phyloP scores from a whole-genome alignment of 108 stramenopile species.

The Nannochloropsis gaditana region DNA sequence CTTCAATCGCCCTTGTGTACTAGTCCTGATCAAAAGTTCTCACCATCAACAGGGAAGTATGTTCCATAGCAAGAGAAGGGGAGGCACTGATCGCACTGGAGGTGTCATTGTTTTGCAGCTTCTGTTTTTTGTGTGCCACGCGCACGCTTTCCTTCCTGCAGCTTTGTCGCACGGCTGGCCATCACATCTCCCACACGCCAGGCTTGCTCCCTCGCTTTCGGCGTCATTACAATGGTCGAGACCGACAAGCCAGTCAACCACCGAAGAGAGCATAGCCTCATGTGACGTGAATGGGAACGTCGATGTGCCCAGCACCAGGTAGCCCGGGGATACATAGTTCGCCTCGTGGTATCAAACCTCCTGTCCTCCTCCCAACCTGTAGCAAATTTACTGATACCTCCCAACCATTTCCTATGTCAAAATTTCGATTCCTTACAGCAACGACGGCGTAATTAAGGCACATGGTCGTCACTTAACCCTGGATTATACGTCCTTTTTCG shows the following conservation, averaged over 20 bases:
- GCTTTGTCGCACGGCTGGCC: background rate
- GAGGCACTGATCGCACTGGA: background rate
- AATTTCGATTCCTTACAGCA: background rate
- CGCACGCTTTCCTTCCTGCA: constrained; percentile 1
- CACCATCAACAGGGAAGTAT: too few species aligned
- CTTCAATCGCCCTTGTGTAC: too few species aligned
- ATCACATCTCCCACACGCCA: background rate
- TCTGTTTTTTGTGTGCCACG: background rate
- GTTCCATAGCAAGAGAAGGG: background rate
- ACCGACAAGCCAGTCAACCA: too few species aligned
- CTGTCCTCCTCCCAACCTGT: too few species aligned
- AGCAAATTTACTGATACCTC: background rate
- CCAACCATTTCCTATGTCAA: background rate
- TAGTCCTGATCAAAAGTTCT: too few species aligned
- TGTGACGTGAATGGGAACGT: too few species aligned
- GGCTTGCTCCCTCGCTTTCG: too few species aligned
- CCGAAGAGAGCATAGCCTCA: too few species aligned
- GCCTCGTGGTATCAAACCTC: too few species aligned
- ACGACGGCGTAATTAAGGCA: background rate
- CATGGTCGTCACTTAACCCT: background rate
- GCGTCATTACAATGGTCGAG: too few species aligned
- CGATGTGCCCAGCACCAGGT: too few species aligned
- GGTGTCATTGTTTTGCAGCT: background rate
- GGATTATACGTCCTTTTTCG: constrained; percentile 15
- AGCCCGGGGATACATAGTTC: too few species aligned